Evolutionary conservation across 2,329 filamentous ascomycete species (phyloP), one percentile per base, ranked within the genome.

Genomic region (Talaromyces sp.): DNA sequence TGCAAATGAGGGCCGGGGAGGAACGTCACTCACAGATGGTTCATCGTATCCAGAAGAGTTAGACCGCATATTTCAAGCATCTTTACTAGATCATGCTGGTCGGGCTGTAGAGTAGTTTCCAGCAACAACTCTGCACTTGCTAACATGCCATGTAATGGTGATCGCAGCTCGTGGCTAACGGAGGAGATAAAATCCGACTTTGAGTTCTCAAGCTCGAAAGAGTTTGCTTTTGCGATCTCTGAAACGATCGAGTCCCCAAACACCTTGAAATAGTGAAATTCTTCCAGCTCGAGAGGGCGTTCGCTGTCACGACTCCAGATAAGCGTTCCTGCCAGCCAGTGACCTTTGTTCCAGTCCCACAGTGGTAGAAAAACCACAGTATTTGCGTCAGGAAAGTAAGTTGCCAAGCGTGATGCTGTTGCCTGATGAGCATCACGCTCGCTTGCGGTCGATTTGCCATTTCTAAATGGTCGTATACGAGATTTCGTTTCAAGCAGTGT

Each of bases 161-260:
- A 79, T 4, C 81, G 73, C 7, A 84, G 72, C 64, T 85, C 83
- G 66, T 84, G 83, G 31, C 77, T 81, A 28, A 84, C 81, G 0
- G 78, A 80, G 0, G 79, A 79, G 16, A 85, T 77, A 48, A 85
- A 82, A 12, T 83, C 81, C 0, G 78, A 77, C 63, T 85, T 84
- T 9, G 80, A 77, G 58, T 77, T 76, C 40, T 83, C 80, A 1
- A 69, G 71, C 2, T 70, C 66, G 3, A 60, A 68, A 64, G 72
- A 73, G n/a, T 76, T 69, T 12, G 74, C 65, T 11, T 74, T 70
- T 12, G 72, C 70, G 16, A 75, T 70, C 46, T 76, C 73, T 1
- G 74, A 72, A 7, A 75, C 70, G 3, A 77, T 69, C 0, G 71
- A 68, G 58, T 75, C 71, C 2, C 71, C 70, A 55, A 76, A 78